Conservation (phyloP, 225 moss, liverwort and hornwort species). For the Physcomitrellopsis africana region DNA sequence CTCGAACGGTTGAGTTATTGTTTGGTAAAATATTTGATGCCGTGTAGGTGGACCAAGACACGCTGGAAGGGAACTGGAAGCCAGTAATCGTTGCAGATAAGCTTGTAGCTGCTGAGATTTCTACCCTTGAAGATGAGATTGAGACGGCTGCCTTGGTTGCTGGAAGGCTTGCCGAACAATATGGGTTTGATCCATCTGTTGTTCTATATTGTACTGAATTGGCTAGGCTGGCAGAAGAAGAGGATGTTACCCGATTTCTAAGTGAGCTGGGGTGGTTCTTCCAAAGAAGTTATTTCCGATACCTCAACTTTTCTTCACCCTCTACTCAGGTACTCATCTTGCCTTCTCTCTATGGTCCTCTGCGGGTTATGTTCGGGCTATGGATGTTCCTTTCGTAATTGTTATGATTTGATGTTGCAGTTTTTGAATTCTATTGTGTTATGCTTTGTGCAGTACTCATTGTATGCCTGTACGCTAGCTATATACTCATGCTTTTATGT, state of each 20-base stretch:
- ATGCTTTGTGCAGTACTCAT: neutral
- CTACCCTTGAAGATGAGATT: slow-evolving; percentile 71
- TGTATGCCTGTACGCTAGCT: too few relatives aligned
- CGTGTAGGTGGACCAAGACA: slow-evolving; percentile 63
- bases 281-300: slow-evolving; percentile 51
- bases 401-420: too few relatives aligned
- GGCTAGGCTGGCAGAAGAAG: slow-evolving; percentile 54
- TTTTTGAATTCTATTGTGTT: neutral
- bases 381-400: neutral
- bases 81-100: slow-evolving; percentile 80
- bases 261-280: slow-evolving; percentile 93
- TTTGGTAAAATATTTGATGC: neutral
- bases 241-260: slow-evolving; percentile 62
- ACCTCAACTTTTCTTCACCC: slow-evolving; percentile 13
- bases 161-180: slow-evolving; percentile 36
- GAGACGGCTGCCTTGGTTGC: slow-evolving; percentile 50
- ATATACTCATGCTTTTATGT: neutral
- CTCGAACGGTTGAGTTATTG: too few relatives aligned
- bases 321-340: slow-evolving; percentile 29
- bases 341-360: neutral
- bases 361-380: neutral
- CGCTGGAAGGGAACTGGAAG: slow-evolving; percentile 61
- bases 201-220: slow-evolving; percentile 44
- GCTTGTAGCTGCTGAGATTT: slow-evolving; percentile 67
- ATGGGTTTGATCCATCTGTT: slow-evolving; percentile 37